These are phyloP conservation scores for Platanthera zijinensis DNA, from an alignment of 106 monocot species.

Conservation along the genomic window DNA sequence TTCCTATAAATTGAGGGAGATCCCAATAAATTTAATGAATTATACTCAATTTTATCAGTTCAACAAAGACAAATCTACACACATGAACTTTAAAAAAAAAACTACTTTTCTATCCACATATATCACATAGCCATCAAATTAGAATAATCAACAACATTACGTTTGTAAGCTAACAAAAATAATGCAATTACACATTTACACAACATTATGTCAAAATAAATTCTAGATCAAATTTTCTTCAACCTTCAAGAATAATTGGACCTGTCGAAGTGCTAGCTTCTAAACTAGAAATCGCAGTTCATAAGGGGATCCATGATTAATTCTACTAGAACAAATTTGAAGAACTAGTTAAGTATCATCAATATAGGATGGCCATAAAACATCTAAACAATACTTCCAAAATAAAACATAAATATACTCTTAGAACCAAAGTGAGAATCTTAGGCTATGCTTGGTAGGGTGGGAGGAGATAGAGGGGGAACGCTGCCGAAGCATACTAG, in stretches of 20 bases:
- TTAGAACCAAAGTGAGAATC: not conserved
- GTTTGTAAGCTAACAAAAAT: not conserved
- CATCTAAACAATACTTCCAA: constrained; percentile 1
- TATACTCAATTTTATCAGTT: no score
- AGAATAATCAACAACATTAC: not conserved
- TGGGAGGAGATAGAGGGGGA: no score
- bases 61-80: no score
- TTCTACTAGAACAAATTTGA: not conserved
- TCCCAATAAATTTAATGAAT: no score
- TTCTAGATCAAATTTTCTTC: not conserved
- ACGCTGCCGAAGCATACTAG: not conserved
- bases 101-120: no score
- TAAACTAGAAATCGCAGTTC: not conserved
- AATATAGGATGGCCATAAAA: not conserved
- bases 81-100: no score
- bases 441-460: not conserved
- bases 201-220: not conserved
- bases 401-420: not conserved
- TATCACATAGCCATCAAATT: no score
- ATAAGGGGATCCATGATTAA: not conserved
- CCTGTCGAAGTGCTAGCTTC: not conserved
- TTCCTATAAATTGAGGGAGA: no score
- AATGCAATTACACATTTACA: not conserved
- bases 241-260: not conserved
- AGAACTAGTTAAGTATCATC: not conserved